phyloP scores from a whole-genome alignment of 2,329 filamentous ascomycete species.

The Hypoxylon sp. region DNA sequence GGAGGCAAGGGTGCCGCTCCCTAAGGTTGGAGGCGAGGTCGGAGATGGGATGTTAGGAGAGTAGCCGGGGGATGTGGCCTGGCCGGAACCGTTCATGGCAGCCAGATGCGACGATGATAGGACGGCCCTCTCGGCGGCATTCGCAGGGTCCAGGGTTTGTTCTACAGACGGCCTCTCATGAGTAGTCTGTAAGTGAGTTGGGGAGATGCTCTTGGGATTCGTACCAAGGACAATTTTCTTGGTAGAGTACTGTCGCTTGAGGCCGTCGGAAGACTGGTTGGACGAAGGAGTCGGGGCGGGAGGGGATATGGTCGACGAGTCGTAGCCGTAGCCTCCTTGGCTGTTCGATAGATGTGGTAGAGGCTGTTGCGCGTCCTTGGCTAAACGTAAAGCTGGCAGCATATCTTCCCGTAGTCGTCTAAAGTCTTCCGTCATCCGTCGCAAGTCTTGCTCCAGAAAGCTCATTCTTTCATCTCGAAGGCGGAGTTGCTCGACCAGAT shows the following conservation, averaged over 20 bases:
- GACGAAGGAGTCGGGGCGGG: slow-evolving; percentile 68
- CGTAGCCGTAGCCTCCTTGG: slow-evolving; percentile 62
- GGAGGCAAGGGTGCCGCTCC: slow-evolving; percentile 66
- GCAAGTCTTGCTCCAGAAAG: slow-evolving; percentile 83
- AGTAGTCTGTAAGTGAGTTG: slow-evolving; percentile 76
- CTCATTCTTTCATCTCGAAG: slow-evolving; percentile 91
- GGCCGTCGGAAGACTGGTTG: slow-evolving; percentile 62
- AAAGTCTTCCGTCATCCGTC: slow-evolving; percentile 88
- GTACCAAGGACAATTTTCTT: slow-evolving; percentile 79
- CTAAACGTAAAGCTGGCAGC: slow-evolving; percentile 87
- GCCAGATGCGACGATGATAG: slow-evolving; percentile 76
- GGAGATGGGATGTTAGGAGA: slow-evolving; percentile 78
- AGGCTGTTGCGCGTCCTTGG: slow-evolving; percentile 91
- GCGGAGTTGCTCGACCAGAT: slow-evolving; percentile 88
- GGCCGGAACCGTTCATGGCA: slow-evolving; percentile 73
- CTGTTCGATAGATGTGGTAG: slow-evolving; percentile 68
- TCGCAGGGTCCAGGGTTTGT: slow-evolving; percentile 75
- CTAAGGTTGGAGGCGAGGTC: slow-evolving; percentile 72
- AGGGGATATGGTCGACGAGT: slow-evolving; percentile 64
- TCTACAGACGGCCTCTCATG: slow-evolving; percentile 75
- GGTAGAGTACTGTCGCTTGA: slow-evolving; percentile 80
- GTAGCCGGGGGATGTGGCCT: slow-evolving; percentile 66
- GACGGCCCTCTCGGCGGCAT: slow-evolving; percentile 74
- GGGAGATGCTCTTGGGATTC: slow-evolving; percentile 80
- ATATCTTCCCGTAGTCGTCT: slow-evolving; percentile 89